phyloP scores from a whole-genome alignment of 164 flowering plant genomes.

The Aristolochia fimbriata region DNA sequence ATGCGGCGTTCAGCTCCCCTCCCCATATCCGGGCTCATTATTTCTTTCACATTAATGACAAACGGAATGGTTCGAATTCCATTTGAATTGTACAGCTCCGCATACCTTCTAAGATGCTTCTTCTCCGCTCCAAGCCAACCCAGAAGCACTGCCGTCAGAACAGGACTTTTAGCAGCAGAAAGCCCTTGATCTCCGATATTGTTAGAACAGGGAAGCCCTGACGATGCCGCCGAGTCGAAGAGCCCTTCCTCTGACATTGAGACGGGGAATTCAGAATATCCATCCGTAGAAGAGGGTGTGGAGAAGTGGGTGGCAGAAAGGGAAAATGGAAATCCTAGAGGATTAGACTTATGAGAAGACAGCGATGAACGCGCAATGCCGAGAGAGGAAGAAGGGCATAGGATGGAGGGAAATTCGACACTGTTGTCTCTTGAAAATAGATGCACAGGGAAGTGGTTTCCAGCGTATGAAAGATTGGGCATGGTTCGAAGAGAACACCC shows the following conservation, averaged over 20 bases:
- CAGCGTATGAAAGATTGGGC: neutral
- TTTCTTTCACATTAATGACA: constrained; percentile 43
- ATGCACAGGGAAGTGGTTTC: constrained; percentile 7
- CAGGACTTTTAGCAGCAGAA: constrained; percentile 12
- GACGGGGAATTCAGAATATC: constrained; percentile 4
- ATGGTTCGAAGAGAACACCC: neutral
- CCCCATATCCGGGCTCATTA: constrained; percentile 61
- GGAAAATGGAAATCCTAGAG: constrained; percentile 17
- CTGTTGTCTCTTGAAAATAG: neutral
- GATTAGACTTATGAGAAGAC: constrained; percentile 2
- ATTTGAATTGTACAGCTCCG: constrained; percentile 52
- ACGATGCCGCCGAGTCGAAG: no score
- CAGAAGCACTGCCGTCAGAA: constrained; percentile 56
- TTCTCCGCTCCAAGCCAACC: constrained; percentile 89
- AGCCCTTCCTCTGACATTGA: constrained; percentile 4
- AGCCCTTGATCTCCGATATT: constrained; percentile 5
- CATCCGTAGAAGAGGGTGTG: constrained; percentile 1
- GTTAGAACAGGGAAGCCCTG: neutral
- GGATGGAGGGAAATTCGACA: neutral
- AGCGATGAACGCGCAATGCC: neutral
- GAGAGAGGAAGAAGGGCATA: constrained; percentile 1
- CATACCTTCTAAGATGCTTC: constrained; percentile 75
- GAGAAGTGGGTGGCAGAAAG: constrained; percentile 12
- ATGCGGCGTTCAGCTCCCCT: constrained; percentile 38
- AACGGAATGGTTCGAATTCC: constrained; percentile 70